Conservation (phyloP, 257 asterid species). For the Salvia splendens region DNA sequence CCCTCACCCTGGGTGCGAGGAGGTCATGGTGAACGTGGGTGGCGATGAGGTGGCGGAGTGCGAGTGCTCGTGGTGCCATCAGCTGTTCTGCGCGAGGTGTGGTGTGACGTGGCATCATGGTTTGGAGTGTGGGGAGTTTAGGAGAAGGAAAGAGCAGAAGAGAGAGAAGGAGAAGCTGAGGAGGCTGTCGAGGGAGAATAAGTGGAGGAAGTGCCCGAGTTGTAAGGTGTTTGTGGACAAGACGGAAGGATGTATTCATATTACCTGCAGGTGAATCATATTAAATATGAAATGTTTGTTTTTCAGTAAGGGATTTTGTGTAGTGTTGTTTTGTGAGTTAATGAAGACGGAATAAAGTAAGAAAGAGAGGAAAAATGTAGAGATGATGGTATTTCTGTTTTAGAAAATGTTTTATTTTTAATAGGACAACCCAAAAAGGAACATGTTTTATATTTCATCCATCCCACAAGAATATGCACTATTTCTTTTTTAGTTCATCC, state of each 20-base stretch:
- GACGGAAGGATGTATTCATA: conserved; percentile 51
- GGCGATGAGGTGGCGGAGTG: conserved; percentile 34
- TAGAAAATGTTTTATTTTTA: too few relatives aligned
- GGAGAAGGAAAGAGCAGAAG: neutral
- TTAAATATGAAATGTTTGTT: too few relatives aligned
- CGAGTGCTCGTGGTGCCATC: conserved; percentile 51
- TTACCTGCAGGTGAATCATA: conserved; percentile 51
- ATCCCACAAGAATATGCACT: too few relatives aligned
- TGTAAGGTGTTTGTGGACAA: conserved; percentile 53
- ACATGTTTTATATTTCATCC: too few relatives aligned
- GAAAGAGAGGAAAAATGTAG: too few relatives aligned
- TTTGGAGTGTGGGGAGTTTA: conserved; percentile 42
- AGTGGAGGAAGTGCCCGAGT: conserved; percentile 54
- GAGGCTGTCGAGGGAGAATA: conserved; percentile 44
- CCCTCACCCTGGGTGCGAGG: conserved; percentile 48
- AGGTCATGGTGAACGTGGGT: conserved; percentile 43
- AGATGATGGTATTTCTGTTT: too few relatives aligned
- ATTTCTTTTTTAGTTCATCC: too few relatives aligned
- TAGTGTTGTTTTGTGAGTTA: too few relatives aligned
- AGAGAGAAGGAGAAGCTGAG: conserved; percentile 35
- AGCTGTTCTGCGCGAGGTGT: conserved; percentile 55
- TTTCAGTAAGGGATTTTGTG: too few relatives aligned
- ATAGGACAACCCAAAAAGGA: too few relatives aligned
- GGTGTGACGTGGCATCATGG: conserved; percentile 57
- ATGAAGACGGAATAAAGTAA: too few relatives aligned